Conservation (phyloP, 257 asterid genomes). For the Forsythia viridissima region DNA sequence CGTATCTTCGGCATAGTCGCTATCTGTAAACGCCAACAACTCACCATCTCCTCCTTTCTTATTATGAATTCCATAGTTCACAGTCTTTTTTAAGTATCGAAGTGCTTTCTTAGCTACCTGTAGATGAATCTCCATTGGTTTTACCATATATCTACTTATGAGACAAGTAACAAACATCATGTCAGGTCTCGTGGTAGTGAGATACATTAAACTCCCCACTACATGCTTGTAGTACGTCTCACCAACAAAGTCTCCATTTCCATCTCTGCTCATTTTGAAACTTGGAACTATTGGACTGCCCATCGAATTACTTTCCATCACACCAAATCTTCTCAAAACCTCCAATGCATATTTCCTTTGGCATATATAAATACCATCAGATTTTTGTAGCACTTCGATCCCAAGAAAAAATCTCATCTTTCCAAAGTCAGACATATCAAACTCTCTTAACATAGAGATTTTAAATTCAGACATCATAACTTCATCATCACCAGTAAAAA, state of each 20-base stretch:
- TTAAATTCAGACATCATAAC: conserved; percentile 3
- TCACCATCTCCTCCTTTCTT: too few relatives aligned
- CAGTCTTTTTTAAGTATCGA: neutral
- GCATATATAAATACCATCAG: conserved; percentile 11
- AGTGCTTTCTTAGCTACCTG: neutral
- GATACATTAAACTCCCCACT: conserved; percentile 15
- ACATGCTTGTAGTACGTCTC: neutral
- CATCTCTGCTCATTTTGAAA: neutral
- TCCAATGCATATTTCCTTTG: conserved; percentile 2
- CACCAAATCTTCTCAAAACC: neutral
- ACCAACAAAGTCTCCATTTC: neutral
- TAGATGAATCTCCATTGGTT: neutral
- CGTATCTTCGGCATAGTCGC: too few relatives aligned
- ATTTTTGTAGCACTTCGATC: neutral
- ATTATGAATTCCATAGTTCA: too few relatives aligned
- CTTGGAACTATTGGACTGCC: conserved; percentile 2
- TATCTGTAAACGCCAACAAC: too few relatives aligned
- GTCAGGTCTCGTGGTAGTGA: neutral
- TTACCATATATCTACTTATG: conserved; percentile 9
- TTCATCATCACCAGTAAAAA: conserved; percentile 12
- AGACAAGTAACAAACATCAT: neutral
- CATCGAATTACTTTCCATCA: conserved; percentile 6
- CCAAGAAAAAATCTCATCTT: neutral
- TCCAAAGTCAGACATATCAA: neutral
- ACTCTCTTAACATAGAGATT: neutral